Evolutionary conservation across 768 basidiomycete genomes (phyloP), one percentile per base, ranked within the genome.

Genomic region (Galerina sulciceps): DNA sequence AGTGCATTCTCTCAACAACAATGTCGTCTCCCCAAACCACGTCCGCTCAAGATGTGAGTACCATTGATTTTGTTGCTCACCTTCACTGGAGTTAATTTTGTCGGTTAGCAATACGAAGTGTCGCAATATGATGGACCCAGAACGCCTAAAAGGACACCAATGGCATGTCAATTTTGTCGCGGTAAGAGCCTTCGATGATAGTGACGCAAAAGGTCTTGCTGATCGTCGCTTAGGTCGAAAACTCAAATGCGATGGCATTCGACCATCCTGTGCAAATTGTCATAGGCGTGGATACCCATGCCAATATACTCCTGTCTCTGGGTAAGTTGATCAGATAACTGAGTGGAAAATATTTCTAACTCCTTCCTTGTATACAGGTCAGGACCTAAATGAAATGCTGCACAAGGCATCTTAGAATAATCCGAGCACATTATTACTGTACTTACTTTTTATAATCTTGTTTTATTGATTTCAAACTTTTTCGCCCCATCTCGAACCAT

Each of bases 131-230:
- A 72, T 11, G 58, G 59, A 31, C 68, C 69, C 44, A 67, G 69
- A 40, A 72, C 69, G 23, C 76, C 77, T 11, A 75, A 70, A 66
- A 66, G 88, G 53, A 87, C 83, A 0, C 81, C 85, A 0, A 89
- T 91, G 86, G 89, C 89, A 6, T 91, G 89, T 66, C 80, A 82
- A 54, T 91, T 90, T 66, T 91, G 89, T 69, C 77, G 89, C 71
- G 85, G 89, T 86, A 63, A 55, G 72, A 49, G 31, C 35, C 13
- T 17, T 43, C 50, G n/a, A n/a, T n/a, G n/a, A 17, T 23, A 5
- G 20, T 15, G 22, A 5, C 11, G 6, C 37, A 22, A 14, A 22
- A 14, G n/a, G 5, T 40, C 6, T 37, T 44, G 14, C 38, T 47
- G 10, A 31, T 20, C 26, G 31, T 58, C 63, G 15, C 22, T 6